phyloP scores from a whole-genome alignment of 1,139 yeast species.

The Yamadazyma triangularis region DNA sequence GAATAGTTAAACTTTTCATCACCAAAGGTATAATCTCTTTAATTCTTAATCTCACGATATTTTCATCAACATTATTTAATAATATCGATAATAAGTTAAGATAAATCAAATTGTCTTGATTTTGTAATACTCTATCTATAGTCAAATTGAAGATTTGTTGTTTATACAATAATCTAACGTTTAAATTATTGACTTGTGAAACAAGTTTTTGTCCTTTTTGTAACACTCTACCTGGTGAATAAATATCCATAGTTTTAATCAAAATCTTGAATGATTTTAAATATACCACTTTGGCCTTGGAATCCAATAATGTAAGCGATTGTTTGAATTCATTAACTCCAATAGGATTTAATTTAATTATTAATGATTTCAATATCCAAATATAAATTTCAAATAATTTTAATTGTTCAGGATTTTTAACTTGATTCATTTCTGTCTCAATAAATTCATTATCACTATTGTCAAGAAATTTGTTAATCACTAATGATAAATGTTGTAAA shows the following conservation, averaged over 20 bases:
- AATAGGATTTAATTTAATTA: conserved; percentile 50
- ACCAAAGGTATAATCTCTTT: conserved; percentile 64
- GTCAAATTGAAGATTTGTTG: conserved; percentile 67
- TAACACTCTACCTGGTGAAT: conserved; percentile 26
- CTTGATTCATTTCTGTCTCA: conserved; percentile 1
- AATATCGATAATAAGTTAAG: conserved; percentile 65
- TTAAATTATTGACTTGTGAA: conserved; percentile 49
- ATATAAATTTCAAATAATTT: conserved; percentile 46
- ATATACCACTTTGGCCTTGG: conserved; percentile 31
- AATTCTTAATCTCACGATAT: conserved; percentile 60
- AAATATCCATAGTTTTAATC: conserved; percentile 59
- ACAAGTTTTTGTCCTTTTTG: conserved; percentile 29
- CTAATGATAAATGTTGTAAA: conserved; percentile 52
- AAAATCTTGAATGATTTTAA: conserved; percentile 60
- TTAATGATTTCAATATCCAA: conserved; percentile 72
- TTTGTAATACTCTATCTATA: conserved; percentile 43
- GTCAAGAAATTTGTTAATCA: conserved; percentile 46
- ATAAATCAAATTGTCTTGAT: conserved; percentile 35
- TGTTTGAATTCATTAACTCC: conserved; percentile 39
- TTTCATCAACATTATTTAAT: conserved; percentile 53
- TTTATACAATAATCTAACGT: conserved; percentile 65
- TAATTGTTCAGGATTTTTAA: conserved; percentile 3
- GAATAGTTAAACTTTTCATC: conserved; percentile 55
- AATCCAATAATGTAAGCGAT: conserved; percentile 26
- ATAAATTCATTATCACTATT: conserved; percentile 5